Conservation (phyloP, 192 early-diverging fungal species). For the Lobosporangium transversale region DNA sequence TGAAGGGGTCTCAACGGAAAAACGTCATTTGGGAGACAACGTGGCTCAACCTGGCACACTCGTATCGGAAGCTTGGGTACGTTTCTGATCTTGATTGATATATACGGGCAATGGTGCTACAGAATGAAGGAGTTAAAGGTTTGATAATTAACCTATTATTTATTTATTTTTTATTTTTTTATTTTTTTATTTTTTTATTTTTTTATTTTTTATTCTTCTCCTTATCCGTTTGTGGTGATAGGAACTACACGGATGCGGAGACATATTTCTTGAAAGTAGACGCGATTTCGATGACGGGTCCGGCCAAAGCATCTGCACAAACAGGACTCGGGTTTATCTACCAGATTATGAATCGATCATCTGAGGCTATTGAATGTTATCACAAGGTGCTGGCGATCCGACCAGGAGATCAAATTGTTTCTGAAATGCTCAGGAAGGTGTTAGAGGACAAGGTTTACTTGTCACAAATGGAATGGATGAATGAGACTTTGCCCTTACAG, state of each 20-base stretch:
- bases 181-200: neutral
- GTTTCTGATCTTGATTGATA: no score
- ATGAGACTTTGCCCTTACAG: constrained; percentile 11
- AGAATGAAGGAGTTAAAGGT: no score
- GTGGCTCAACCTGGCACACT: constrained; percentile 76
- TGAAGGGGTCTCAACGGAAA: constrained; percentile 55
- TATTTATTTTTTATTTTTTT: constrained; percentile 1
- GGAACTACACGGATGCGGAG: constrained; percentile 35
- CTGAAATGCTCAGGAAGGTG: constrained; percentile 51
- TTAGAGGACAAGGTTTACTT: constrained; percentile 51
- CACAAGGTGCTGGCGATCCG: constrained; percentile 57
- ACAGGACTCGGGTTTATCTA: constrained; percentile 65
- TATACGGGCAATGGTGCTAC: no score
- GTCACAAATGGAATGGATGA: constrained; percentile 37
- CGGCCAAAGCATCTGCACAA: constrained; percentile 55
- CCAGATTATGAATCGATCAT: constrained; percentile 60
- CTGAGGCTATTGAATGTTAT: constrained; percentile 66
- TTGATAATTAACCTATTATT: no score
- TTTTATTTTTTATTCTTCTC: neutral
- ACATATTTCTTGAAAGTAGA: constrained; percentile 30
- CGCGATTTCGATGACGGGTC: constrained; percentile 11
- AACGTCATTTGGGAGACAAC: constrained; percentile 67
- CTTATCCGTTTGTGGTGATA: neutral
- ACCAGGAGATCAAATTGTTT: constrained; percentile 48
- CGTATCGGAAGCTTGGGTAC: constrained; percentile 69